Base-by-base conservation (phyloP, 1,284 basidiomycete species). In the Ustilago tritici region DNA sequence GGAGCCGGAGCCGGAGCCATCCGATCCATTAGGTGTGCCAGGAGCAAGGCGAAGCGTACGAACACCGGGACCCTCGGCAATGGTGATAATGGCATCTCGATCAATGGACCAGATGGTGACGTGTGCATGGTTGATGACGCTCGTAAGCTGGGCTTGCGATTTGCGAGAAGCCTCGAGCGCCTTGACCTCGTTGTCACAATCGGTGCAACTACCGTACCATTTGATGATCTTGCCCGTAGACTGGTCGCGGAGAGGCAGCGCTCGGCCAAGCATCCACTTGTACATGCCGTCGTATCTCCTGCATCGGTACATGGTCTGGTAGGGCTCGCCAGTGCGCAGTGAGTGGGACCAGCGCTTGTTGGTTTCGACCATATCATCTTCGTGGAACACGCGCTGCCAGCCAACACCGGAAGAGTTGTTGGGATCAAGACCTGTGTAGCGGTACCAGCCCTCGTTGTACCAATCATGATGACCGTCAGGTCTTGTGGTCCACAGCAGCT, bases 151-250 rank as follows among this genome's bases (percentile, higher is more conserved):
- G 3, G 72, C 72, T 46, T 84, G 82, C 12, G 79, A 63, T 54
- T 82, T 78, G 59, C 82, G 73, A 41, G 76, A 79, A 12, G 71
- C 73, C 43, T 80, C 77, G 19, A 84, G 79, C 31, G 81, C 82
- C 65, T 82, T 82, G 62, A 82, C 81, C 40, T 81, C 76, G 65
- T 77, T 78, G 56, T 84, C 80, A 53, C 82, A 81, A 58, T 84
- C 82, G 56, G 82, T 84, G 67, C 82, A 84, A 58, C 80, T 80
- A n/a, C 82, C 86, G 68, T 84, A 83, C 86, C 86, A 87, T 32
- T 84, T 83, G 41, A 81, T 58, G 63, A 86, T 84, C 43, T 80
- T 72, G 49, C 83, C 84, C 3, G 68, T 65, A 15, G 63, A 57
- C 15, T 61, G 64, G 54, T 85, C 83, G 7, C 79, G 74, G 43